Percentiles rank a stretch among this genome's conserved stretches.
Evolutionary conservation across 768 basidiomycete species (phyloP).

Genomic region (Fomitopsis pulvina): DNA sequence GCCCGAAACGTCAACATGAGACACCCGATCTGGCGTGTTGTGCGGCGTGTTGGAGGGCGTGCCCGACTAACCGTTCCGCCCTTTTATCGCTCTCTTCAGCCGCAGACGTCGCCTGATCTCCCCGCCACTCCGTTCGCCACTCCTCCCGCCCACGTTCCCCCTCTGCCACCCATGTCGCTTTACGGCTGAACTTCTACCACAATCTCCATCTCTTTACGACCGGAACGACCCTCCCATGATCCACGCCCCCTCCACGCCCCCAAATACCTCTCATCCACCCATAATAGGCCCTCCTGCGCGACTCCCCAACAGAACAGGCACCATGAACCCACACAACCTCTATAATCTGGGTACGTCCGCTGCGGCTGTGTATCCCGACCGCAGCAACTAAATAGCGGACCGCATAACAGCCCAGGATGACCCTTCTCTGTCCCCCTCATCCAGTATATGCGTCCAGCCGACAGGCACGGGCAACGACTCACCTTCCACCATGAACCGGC

Average conservation of each 20-base stretch:
- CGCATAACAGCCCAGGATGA: not conserved
- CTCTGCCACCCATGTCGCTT: not conserved
- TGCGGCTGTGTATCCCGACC: not conserved
- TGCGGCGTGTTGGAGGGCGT: not conserved
- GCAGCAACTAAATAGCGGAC: not conserved
- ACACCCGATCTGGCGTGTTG: not conserved
- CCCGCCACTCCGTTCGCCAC: not conserved
- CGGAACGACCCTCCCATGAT: slow-evolving; percentile 1
- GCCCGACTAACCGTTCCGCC: not conserved
- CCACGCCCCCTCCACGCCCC: not conserved
- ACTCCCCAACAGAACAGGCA: not conserved
- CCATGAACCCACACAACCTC: not conserved
- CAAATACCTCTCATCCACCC: not conserved
- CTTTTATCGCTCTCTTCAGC: not conserved
- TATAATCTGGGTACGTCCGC: not conserved
- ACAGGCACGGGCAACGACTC: slow-evolving; percentile 4
- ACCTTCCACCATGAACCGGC: slow-evolving; percentile 7
- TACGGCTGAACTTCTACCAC: not conserved
- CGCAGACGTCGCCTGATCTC: not conserved
- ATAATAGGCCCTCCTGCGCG: not conserved
- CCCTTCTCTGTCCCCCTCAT: not conserved
- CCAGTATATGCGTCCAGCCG: not conserved
- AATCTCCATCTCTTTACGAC: not conserved
- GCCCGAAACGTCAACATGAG: not conserved
- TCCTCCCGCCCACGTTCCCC: not conserved